Evolutionary conservation across 2,329 filamentous ascomycete species (phyloP), one percentile per base, ranked within the genome.

Genomic region (Metarhizium anisopliae): DNA sequence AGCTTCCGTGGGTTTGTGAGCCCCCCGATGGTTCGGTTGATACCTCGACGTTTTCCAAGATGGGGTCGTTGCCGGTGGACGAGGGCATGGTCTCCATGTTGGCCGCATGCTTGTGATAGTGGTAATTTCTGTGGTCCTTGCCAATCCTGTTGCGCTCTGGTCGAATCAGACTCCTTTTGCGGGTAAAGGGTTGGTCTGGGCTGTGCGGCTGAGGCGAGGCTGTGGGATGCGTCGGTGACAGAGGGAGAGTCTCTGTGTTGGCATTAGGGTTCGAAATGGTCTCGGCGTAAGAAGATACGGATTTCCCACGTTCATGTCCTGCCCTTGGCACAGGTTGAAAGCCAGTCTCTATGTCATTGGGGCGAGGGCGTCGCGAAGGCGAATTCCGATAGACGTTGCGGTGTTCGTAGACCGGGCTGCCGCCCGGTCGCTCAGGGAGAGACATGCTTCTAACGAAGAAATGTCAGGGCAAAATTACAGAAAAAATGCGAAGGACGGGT

Each of bases 41-140:
- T 58, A 79, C 85, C 56, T 89, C 88, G 20, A 89, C 72, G 57
- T 90, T 87, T 70, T 96, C 93, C 55, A 89, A 72, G 53, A 95
- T 83, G 2, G 92, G 90, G 64, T 97, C 92, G 63, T 95, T 89
- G 58, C 94, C 94, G 0, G 94, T 97, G 6, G 90, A 88, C 0
- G 94, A 97, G 1, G 95, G 94, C 61, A 90, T 78, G 5, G 91
- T 87, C 55, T 86, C 81, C 91, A 99, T 96, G 61, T 93, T 89
- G 64, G 91, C 89, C 10, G 95, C 91, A 81, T 96, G 92, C 69
- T 95, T 89, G 62, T 90, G 85, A 72, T 99, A 99, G 73, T 96
- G 83, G 68, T 96, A 99, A 70, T 97, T 95, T 14, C 92, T 91
- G 68, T 97, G 91, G 63, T 92, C 88, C 60, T 81, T 85, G 63